Evolutionary conservation across 208 protist genomes (phyloP).

Genomic region (Crithidia acanthocephali): DNA sequence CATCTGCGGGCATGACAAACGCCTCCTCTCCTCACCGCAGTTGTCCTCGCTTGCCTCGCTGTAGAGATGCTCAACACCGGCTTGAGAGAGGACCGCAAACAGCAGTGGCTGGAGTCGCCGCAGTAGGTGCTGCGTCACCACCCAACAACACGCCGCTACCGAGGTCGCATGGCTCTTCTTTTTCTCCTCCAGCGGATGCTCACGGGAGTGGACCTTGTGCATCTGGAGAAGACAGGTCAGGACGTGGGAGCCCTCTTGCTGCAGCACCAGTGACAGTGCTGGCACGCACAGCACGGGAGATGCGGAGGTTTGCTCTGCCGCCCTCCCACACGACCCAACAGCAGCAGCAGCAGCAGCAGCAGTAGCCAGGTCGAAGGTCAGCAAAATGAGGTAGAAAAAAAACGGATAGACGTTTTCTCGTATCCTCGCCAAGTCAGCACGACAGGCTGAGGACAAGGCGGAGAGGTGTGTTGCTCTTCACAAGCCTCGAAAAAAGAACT

Average conservation of each 20-base stretch:
- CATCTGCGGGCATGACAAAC: background rate
- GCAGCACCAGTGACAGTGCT: background rate
- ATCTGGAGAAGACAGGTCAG: constrained; percentile 18
- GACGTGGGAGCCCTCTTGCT: constrained; percentile 29
- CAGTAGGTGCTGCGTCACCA: constrained; percentile 16
- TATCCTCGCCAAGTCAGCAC: background rate
- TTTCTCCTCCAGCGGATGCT: background rate
- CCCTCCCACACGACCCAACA: no score
- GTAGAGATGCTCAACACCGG: no score
- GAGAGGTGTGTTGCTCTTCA: background rate
- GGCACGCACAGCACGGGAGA: background rate
- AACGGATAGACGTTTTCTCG: background rate
- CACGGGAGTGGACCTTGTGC: background rate
- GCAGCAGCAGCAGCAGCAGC: background rate
- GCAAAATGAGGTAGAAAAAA: constrained; percentile 1
- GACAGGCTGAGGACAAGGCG: background rate
- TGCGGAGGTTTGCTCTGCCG: background rate
- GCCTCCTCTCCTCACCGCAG: background rate
- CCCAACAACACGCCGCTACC: background rate
- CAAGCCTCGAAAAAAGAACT: constrained; percentile 12
- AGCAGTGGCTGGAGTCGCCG: constrained; percentile 26
- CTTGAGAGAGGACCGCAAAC: constrained; percentile 2
- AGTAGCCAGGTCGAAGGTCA: background rate
- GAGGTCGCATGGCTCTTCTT: background rate
- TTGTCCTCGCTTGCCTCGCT: background rate